Conservation (phyloP, 2,329 filamentous ascomycete species). For the Fusarium kyushuense region DNA sequence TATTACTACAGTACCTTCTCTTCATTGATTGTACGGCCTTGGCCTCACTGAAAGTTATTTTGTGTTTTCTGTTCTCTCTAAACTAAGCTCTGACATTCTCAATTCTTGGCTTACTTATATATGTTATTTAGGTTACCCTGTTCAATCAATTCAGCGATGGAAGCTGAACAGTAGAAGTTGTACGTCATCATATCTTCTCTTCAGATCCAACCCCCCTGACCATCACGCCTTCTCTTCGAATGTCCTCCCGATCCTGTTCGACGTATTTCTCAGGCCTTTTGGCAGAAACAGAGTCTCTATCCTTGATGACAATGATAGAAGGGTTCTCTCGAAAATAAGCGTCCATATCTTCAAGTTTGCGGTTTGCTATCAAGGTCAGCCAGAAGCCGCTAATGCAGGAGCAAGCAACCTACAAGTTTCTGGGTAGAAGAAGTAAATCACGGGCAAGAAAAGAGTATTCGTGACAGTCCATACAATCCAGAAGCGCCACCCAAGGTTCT, state of each 20-base stretch:
- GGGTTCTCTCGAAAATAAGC: constrained; percentile 54
- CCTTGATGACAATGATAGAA: constrained; percentile 59
- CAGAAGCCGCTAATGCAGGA: not conserved
- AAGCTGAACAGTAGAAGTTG: too few relatives aligned
- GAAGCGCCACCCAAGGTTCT: constrained; percentile 63
- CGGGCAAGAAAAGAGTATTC: constrained; percentile 59
- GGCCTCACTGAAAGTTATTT: too few relatives aligned
- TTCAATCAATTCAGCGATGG: too few relatives aligned
- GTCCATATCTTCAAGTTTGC: constrained; percentile 50
- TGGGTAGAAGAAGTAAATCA: constrained; percentile 63
- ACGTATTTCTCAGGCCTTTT: constrained; percentile 44
- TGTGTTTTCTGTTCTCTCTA: too few relatives aligned
- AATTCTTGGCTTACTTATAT: too few relatives aligned
- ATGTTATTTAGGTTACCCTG: too few relatives aligned
- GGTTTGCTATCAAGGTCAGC: constrained; percentile 38
- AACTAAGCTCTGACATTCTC: too few relatives aligned
- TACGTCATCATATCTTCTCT: not conserved
- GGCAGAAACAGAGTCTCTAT: constrained; percentile 60
- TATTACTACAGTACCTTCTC: too few relatives aligned
- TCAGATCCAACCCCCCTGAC: not conserved
- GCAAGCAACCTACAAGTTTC: constrained; percentile 52
- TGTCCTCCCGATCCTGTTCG: constrained; percentile 21
- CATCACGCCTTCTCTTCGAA: constrained; percentile 3
- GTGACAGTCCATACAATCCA: constrained; percentile 65
- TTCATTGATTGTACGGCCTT: too few relatives aligned